Percentiles rank a stretch among this genome's conserved stretches.
phyloP scores from a whole-genome alignment of 169 alveolate genomes.

The Plasmodium cynomolgi region DNA sequence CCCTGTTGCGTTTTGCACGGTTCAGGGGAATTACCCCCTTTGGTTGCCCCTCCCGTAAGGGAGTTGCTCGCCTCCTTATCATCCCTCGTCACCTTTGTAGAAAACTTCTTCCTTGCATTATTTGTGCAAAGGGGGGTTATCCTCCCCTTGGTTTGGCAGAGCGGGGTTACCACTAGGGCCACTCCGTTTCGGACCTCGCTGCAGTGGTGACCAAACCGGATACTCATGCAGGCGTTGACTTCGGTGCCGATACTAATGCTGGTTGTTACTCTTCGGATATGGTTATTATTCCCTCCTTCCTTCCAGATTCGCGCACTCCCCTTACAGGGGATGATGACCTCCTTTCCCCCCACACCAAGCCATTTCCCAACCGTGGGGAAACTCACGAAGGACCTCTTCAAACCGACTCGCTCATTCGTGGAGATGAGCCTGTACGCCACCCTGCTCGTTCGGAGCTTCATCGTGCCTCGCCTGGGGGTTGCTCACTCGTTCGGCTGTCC shows the following conservation, averaged over 20 bases:
- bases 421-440: not conserved
- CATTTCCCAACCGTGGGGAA: not conserved
- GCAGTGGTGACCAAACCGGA: not conserved
- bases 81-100: not conserved
- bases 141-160: not conserved
- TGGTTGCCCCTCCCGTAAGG: not conserved
- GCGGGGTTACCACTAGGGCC: not conserved
- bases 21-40: not conserved
- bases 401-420: not conserved
- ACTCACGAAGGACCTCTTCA: not conserved
- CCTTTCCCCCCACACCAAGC: not conserved
- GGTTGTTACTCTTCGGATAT: not conserved
- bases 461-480: not conserved
- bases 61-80: not conserved
- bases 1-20: not conserved
- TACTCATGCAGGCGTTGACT: too few species aligned
- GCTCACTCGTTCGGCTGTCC: not conserved
- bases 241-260: not conserved
- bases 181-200: not conserved
- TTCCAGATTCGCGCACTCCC: not conserved
- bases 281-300: not conserved
- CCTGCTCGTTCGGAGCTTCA: not conserved
- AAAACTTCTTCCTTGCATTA: not conserved
- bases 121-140: not conserved
- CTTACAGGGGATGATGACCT: not conserved